phyloP scores from a whole-genome alignment of 805 yeast species.

The Clavispora asparagi region DNA sequence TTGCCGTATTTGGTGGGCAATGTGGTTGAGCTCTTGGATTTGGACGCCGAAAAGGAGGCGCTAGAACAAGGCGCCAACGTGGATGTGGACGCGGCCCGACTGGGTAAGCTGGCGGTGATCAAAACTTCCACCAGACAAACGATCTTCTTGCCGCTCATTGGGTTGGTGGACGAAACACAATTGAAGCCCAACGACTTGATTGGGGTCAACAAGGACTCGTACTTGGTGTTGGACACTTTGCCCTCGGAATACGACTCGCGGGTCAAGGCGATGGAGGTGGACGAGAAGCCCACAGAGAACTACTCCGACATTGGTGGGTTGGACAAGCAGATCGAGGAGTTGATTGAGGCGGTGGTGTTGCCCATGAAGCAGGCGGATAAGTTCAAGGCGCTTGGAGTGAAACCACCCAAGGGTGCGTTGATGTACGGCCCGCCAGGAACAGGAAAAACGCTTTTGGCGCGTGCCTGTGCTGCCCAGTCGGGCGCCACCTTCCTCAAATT shows the following conservation, averaged over 20 bases:
- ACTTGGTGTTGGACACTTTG: constrained; percentile 83
- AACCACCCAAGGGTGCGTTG: constrained; percentile 19
- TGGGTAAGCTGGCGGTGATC: constrained; percentile 96
- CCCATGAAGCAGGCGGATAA: constrained; percentile 20
- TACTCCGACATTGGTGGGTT: constrained; percentile 97
- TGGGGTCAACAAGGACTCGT: constrained; percentile 97
- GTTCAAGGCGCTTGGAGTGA: constrained; percentile 17
- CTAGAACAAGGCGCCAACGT: constrained; percentile 91
- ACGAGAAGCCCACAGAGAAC: constrained; percentile 96
- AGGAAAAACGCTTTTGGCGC: constrained; percentile 18
- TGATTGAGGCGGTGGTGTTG: constrained; percentile 19
- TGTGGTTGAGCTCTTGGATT: constrained; percentile 88
- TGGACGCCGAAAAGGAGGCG: constrained; percentile 79
- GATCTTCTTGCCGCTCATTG: constrained; percentile 91
- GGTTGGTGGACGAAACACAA: constrained; percentile 86
- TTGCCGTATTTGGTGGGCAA: constrained; percentile 95
- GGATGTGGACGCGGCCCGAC: constrained; percentile 84
- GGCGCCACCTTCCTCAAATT: constrained; percentile 18
- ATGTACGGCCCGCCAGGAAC: constrained; percentile 21
- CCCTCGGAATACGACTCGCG: constrained; percentile 98
- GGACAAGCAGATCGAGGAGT: constrained; percentile 39
- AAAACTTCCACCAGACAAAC: constrained; percentile 98
- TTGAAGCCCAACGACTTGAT: constrained; percentile 96
- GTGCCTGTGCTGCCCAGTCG: constrained; percentile 18
- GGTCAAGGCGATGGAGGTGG: constrained; percentile 99